phyloP scores from a whole-genome alignment of 2,329 filamentous ascomycete species.

The Aspergillus sp. region DNA sequence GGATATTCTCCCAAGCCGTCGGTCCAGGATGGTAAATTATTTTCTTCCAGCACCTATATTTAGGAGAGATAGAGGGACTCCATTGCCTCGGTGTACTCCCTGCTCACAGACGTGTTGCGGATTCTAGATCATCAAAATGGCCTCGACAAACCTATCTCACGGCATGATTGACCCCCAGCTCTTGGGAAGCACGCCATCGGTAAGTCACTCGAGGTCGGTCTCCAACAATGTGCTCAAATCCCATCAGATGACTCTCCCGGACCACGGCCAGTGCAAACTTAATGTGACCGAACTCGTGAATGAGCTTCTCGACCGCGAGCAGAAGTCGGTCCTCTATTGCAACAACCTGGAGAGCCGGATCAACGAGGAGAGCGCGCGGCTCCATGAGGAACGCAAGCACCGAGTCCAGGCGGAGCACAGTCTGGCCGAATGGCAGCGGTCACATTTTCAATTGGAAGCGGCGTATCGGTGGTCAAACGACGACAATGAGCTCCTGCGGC shows the following conservation, averaged over 20 bases:
- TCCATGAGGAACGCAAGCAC: conserved; percentile 3
- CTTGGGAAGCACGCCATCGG: background rate
- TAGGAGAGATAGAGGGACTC: background rate
- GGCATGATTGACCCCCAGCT: background rate
- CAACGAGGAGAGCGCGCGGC: background rate
- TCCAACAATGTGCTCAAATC: background rate
- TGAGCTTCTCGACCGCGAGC: conserved; percentile 2
- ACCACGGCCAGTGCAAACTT: background rate
- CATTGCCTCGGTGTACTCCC: background rate
- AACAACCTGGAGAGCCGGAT: conserved; percentile 5
- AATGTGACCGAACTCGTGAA: conserved; percentile 1
- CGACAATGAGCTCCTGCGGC: background rate
- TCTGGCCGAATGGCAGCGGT: conserved; percentile 1
- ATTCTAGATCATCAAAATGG: background rate
- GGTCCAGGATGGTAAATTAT: background rate
- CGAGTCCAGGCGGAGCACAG: conserved; percentile 1
- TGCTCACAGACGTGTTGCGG: background rate
- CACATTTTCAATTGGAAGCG: conserved; percentile 2
- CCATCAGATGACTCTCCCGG: background rate
- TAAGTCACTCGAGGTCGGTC: background rate
- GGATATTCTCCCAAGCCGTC: background rate
- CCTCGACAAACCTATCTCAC: background rate
- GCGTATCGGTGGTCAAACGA: background rate
- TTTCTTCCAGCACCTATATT: background rate
- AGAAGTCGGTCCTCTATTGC: background rate